A percentile compares a stretch with the other conserved stretches of the same genome.
phyloP scores from a whole-genome alignment of 2,329 filamentous ascomycete species.

The Claviceps sp. region DNA sequence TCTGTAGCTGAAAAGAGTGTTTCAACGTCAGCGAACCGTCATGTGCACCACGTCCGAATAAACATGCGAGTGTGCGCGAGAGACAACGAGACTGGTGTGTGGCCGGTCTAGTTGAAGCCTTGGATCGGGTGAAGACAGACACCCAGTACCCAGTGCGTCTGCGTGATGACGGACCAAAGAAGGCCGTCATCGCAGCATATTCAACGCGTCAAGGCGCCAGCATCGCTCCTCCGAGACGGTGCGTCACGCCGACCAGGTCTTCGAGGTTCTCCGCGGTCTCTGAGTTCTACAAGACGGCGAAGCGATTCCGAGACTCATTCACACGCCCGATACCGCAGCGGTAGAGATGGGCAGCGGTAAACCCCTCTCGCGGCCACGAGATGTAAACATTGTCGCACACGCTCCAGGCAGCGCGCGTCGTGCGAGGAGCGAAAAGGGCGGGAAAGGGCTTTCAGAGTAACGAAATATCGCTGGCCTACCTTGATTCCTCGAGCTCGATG shows the following conservation, averaged over 20 bases:
- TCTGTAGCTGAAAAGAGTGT: conserved; percentile 14
- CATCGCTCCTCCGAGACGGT: neutral
- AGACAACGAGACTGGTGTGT: neutral
- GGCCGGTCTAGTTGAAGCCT: neutral
- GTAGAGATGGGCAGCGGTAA: neutral
- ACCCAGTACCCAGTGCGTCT: neutral
- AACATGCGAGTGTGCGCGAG: too few relatives aligned
- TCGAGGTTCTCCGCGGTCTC: neutral
- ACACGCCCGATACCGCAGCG: neutral
- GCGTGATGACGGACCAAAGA: neutral
- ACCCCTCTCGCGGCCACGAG: neutral
- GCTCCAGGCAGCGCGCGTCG: neutral
- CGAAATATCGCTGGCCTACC: conserved; percentile 7
- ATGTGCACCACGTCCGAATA: neutral
- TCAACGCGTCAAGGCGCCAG: neutral
- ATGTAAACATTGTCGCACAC: neutral
- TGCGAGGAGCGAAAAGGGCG: neutral
- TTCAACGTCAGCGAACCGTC: conserved; percentile 11
- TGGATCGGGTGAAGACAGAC: neutral
- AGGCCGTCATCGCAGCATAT: neutral
- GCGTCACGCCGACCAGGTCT: neutral
- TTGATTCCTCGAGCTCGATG: conserved; percentile 11
- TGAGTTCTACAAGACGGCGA: neutral
- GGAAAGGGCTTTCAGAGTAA: conserved; percentile 5
- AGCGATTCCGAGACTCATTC: neutral